These are phyloP conservation scores for Colletotrichum ledebouriae DNA, from an alignment of 2,329 filamentous ascomycete genomes.

Conservation along the genomic window DNA sequence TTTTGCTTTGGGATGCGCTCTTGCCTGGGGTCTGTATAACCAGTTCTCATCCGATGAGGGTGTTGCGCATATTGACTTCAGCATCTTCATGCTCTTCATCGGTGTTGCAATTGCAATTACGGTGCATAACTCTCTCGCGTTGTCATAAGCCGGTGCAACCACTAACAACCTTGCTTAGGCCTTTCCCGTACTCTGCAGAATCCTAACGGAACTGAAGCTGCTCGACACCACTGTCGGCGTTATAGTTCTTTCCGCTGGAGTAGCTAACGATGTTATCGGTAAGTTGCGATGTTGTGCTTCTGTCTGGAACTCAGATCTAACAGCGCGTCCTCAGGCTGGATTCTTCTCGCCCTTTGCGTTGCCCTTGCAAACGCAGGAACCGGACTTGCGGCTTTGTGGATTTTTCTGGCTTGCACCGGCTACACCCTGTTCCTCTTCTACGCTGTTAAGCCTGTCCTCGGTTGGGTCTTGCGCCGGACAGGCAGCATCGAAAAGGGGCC, in stretches of 20 bases:
- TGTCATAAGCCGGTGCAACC: no score
- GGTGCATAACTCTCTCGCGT: conserved; percentile 12
- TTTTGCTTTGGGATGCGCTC: conserved; percentile 84
- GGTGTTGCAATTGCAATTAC: conserved; percentile 96
- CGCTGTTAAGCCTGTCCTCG: conserved; percentile 78
- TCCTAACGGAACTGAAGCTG: conserved; percentile 90
- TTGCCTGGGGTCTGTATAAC: conserved; percentile 85
- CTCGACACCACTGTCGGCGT: conserved; percentile 87
- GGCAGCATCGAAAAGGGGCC: conserved; percentile 89
- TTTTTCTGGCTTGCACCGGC: conserved; percentile 80
- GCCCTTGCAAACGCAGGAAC: conserved; percentile 89
- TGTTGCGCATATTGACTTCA: conserved; percentile 60
- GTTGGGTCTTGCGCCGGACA: conserved; percentile 79
- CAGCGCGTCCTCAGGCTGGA: conserved; percentile 75
- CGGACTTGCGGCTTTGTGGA: conserved; percentile 86
- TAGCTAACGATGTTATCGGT: conserved; percentile 85
- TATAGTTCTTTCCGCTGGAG: conserved; percentile 89
- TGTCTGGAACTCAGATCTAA: conserved; percentile 25
- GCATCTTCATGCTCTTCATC: conserved; percentile 78
- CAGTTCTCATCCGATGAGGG: conserved; percentile 69
- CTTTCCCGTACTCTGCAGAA: conserved; percentile 92
- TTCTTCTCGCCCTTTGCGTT: conserved; percentile 91
- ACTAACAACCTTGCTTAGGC: conserved; percentile 53
- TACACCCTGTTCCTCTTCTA: conserved; percentile 83
- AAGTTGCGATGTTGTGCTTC: conserved; percentile 74